Evolutionary conservation across 371 early-diverging fungal genomes (phyloP), one percentile per base, ranked within the genome.

Genomic region (Syncephalastrum contaminatum): DNA sequence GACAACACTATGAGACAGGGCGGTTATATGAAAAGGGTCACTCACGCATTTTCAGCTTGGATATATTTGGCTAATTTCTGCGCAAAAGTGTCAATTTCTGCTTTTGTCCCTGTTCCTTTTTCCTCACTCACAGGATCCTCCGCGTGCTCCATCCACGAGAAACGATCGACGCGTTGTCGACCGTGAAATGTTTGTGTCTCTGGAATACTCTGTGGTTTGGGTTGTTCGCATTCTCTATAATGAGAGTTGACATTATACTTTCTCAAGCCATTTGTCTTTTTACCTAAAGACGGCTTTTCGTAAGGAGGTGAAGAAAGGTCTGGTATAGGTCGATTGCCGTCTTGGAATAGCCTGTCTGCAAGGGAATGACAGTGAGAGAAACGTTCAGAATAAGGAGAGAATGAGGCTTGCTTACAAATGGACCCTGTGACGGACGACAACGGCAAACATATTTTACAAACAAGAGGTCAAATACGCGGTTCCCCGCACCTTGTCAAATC

Each of bases 131-230:
- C 85, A 47, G 76, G 72, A 56, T 81, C 71, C 27, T 78, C 56
- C 46, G 70, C 53, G 48, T 81, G 65, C 44, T 83, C 70, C 81
- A 85, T 83, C 85, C 85, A 85, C 6, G 77, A 77, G 62, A 76
- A 85, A 27, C 68, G 63, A 53, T 83, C 83, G n/a, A 71, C 50
- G 15, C 83, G 67, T 7, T 71, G 55, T 48, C 67, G 56, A 18
- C 78, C 83, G 52, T 81, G 72, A 42, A 77, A 60, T 21, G 60
- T 49, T 49, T 75, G 70, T 16, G 70, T 67, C 54, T 70, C 69
- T 19, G 58, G 64, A 39, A 77, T 62, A 48, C 58, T 58, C 53
- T 67, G 72, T 15, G 83, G 74, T 22, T 58, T 56, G 27, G 79
- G 79, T 30, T 71, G 69, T 40, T 64, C 60, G 7, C 41, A 48